Evolutionary conservation across 768 basidiomycete genomes (phyloP).

Genomic region (Fomitopsis serialis): DNA sequence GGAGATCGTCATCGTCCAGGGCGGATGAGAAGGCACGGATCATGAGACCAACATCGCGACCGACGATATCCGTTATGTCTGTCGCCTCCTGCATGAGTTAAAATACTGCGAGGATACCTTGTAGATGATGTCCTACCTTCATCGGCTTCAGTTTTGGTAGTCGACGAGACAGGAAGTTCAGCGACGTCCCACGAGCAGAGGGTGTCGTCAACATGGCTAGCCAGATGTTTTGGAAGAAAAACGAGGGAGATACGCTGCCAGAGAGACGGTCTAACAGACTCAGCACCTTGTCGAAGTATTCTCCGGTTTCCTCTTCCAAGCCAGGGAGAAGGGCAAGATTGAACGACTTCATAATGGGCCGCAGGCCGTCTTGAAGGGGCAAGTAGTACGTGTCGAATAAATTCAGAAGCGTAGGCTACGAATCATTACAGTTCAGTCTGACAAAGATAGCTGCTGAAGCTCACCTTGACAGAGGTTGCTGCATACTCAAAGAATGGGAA

Average conservation of each 20-base stretch:
- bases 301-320: conserved; percentile 94
- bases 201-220: conserved; percentile 88
- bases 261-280: conserved; percentile 77
- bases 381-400: conserved; percentile 93
- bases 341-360: conserved; percentile 92
- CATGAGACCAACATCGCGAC: conserved; percentile 88
- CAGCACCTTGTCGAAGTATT: conserved; percentile 93
- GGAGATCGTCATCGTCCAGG: conserved; percentile 88
- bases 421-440: background rate
- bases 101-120: background rate
- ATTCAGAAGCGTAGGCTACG: conserved; percentile 77
- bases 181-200: conserved; percentile 74
- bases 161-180: conserved; percentile 82
- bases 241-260: conserved; percentile 75
- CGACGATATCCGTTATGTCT: conserved; percentile 71
- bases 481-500: conserved; percentile 99
- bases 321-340: conserved; percentile 92
- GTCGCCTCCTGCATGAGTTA: conserved; percentile 5
- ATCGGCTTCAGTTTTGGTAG: conserved; percentile 65
- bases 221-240: conserved; percentile 97
- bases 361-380: conserved; percentile 72
- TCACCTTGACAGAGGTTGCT: conserved; percentile 94
- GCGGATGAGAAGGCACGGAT: conserved; percentile 88
- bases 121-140: conserved; percentile 37
- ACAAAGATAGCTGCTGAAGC: conserved; percentile 4